Evolutionary conservation across 306 rosid species (phyloP).

Genomic region (Pterocarpus santalinus): DNA sequence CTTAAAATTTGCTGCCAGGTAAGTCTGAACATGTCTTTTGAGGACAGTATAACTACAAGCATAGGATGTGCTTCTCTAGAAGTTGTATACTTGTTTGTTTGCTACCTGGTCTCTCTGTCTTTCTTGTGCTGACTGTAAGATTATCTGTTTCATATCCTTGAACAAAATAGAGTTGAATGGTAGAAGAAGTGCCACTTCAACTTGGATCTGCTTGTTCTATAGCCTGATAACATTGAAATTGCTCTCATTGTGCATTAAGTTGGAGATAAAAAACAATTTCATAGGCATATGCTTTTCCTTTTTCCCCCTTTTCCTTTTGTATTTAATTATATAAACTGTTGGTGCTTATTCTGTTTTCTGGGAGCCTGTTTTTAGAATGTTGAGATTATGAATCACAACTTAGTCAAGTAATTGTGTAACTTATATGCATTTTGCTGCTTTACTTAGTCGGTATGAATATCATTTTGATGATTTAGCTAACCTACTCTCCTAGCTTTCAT

Average conservation of each 20-base stretch:
- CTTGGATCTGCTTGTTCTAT: slow-evolving; percentile 9
- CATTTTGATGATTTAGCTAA: neutral
- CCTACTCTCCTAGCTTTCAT: neutral
- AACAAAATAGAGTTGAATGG: slow-evolving; percentile 18
- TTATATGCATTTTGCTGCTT: slow-evolving; percentile 21
- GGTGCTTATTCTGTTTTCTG: slow-evolving; percentile 25
- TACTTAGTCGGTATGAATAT: slow-evolving; percentile 19
- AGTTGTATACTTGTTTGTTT: slow-evolving; percentile 19
- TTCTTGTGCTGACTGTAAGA: slow-evolving; percentile 25
- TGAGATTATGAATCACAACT: slow-evolving; percentile 28
- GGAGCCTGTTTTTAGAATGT: slow-evolving; percentile 22
- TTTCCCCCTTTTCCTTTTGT: neutral
- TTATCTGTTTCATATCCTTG: slow-evolving; percentile 33
- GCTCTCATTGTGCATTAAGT: neutral
- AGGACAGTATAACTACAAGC: neutral
- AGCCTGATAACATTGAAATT: slow-evolving; percentile 22
- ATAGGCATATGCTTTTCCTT: slow-evolving; percentile 10
- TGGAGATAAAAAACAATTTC: slow-evolving; percentile 40
- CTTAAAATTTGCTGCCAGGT: slow-evolving; percentile 66
- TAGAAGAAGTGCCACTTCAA: slow-evolving; percentile 5
- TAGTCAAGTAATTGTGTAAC: slow-evolving; percentile 9
- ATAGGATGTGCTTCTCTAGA: slow-evolving; percentile 21
- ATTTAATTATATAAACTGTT: slow-evolving; percentile 10
- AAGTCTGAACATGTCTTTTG: slow-evolving; percentile 46
- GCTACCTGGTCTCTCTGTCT: slow-evolving; percentile 24